Base-by-base conservation (phyloP, 331 rosid species). In the Malus hybrid region DNA sequence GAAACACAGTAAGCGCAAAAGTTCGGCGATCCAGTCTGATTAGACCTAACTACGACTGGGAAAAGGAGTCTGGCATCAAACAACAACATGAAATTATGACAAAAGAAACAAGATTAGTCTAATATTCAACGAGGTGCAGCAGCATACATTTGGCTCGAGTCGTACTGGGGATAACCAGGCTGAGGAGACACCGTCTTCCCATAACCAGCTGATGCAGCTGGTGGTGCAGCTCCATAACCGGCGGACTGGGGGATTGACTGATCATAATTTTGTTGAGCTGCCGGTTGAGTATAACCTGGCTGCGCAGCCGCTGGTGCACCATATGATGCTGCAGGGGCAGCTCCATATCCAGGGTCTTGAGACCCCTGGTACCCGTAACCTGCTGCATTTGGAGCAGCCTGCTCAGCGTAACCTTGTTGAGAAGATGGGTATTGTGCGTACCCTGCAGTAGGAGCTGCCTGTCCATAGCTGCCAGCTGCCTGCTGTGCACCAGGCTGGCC, bases 111-210 rank as follows among this genome's bases (percentile, higher is more conserved):
- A 15, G 19, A 31, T 73, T 73, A 56, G 11, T 39, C 31, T 59
- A 20, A 65, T 44, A 66, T 31, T 83, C 76, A 83, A 29, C 86
- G 87, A 56, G 83, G 80, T 22, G 81, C 81, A 2, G 81, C 83
- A 36, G 81, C 82, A 36, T 83, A 86, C 67, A 86, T 76, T 77
- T 86, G 87, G 39, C 80, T 81, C 2, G 98, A 67, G 77, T 92
- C 99, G 15, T 92, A 92, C 69, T 95, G 99, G 28, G 96, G 72
- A 70, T 91, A 95, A 11, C 85, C 89, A 34, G 97, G 96, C 88
- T 90, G 99, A 20, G 98, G 99, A 0, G 97, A 93, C 75, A 85
- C 66, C 3, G 96, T 90, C 79, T 93, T 91, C 46, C 87, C 92
- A 56, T 93, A 93, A 3, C 84, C 88, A 63, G 85, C 89, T 0